Conservation (phyloP, 257 asterid species). For the Fraxinus americana region DNA sequence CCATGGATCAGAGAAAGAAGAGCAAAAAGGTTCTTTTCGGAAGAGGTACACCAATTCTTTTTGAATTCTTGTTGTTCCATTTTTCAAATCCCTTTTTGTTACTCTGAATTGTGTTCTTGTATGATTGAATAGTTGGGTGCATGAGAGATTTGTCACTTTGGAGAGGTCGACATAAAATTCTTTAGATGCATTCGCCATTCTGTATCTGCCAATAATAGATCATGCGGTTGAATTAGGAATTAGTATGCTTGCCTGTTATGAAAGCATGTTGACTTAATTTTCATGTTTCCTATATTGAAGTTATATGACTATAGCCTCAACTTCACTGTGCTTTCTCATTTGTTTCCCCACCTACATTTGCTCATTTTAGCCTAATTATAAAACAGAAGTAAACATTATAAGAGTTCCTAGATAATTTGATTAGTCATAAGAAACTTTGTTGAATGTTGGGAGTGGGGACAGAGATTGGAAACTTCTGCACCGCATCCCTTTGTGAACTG, state of each 20-base stretch:
- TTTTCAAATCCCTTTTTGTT: neutral
- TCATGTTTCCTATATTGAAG: neutral
- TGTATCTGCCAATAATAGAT: neutral
- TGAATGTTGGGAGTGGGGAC: slow-evolving; percentile 11
- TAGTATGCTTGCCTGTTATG: neutral
- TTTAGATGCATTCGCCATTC: neutral
- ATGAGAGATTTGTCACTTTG: neutral
- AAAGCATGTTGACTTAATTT: neutral
- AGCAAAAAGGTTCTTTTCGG: slow-evolving; percentile 70
- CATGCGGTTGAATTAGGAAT: neutral
- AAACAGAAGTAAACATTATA: neutral
- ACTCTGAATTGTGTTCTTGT: neutral
- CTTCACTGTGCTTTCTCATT: neutral
- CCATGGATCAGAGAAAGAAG: slow-evolving; percentile 57
- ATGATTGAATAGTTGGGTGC: neutral
- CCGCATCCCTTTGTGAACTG: slow-evolving; percentile 15
- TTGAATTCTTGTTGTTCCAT: slow-evolving; percentile 9
- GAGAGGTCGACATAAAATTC: neutral
- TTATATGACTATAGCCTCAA: neutral
- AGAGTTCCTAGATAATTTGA: slow-evolving; percentile 10
- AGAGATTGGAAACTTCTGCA: neutral
- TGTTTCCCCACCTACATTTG: neutral
- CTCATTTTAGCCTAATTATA: slow-evolving; percentile 2
- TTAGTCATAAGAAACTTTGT: slow-evolving; percentile 13
- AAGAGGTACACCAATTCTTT: slow-evolving; percentile 49